Conservation (phyloP, 2,329 filamentous ascomycete species). For the Trichophaea hybrida region DNA sequence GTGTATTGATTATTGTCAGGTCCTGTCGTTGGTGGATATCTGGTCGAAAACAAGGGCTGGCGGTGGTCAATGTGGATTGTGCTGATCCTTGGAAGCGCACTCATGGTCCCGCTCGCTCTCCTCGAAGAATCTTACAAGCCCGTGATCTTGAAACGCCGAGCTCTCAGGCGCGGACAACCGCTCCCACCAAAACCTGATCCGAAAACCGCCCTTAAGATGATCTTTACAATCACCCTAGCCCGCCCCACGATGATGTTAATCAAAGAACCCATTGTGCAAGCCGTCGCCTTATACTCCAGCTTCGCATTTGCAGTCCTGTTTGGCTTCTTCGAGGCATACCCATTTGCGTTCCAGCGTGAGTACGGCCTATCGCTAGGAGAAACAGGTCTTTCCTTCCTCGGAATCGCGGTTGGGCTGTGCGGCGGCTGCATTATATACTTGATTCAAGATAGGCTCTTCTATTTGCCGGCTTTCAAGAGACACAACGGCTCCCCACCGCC, state of each 20-base stretch:
- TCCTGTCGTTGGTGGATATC: conserved; percentile 26
- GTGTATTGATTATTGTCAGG: conserved; percentile 8
- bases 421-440: conserved; percentile 21
- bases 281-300: conserved; percentile 55
- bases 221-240: conserved; percentile 55
- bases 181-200: conserved; percentile 35
- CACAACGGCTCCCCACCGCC: conserved; percentile 32
- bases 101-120: conserved; percentile 45
- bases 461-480: conserved; percentile 17
- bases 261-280: conserved; percentile 59
- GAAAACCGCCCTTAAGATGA: conserved; percentile 40
- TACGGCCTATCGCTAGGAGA: conserved; percentile 43
- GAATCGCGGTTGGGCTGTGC: conserved; percentile 20
- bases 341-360: conserved; percentile 49
- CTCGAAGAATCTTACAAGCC: conserved; percentile 52
- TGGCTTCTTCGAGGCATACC: conserved; percentile 66
- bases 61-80: conserved; percentile 58
- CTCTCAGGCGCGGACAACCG: conserved; percentile 39
- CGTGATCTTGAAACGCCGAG: conserved; percentile 43
- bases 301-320: conserved; percentile 54
- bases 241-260: conserved; percentile 58
- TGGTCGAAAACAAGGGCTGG: conserved; percentile 38
- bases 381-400: conserved; percentile 21
- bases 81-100: conserved; percentile 51
- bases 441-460: conserved; percentile 20